Evolutionary conservation across 75 land plant genomes (phyloP).

Genomic region (Pinus taeda): DNA sequence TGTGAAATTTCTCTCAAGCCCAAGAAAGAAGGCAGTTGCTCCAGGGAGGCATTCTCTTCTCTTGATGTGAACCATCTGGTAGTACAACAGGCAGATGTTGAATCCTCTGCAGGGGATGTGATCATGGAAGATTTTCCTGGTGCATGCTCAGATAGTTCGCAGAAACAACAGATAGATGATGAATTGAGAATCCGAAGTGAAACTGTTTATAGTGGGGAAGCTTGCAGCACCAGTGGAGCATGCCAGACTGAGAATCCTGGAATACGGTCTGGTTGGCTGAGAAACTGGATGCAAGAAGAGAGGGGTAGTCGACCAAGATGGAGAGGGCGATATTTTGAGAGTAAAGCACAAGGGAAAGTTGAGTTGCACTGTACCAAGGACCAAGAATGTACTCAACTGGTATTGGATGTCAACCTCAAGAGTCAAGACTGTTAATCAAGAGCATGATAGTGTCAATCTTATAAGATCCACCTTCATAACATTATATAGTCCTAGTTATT

Average conservation of each 20-base stretch:
- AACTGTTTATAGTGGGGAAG: conserved; percentile 29
- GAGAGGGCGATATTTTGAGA: conserved; percentile 46
- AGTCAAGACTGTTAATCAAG: not conserved
- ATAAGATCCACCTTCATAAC: not conserved
- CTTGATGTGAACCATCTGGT: not conserved
- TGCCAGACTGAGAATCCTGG: conserved; percentile 14
- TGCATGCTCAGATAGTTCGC: conserved; percentile 18
- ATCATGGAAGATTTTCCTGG: conserved; percentile 17
- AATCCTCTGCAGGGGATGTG: conserved; percentile 3
- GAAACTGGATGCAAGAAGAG: conserved; percentile 30
- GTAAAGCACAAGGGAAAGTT: not conserved
- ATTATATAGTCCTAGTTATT: not conserved
- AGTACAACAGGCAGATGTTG: not conserved
- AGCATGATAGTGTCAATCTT: not conserved
- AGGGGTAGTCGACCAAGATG: conserved; percentile 63
- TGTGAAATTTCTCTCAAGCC: not conserved
- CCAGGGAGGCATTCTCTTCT: not conserved
- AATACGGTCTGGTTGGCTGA: conserved; percentile 22
- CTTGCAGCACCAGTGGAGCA: conserved; percentile 82
- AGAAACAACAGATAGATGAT: conserved; percentile 18
- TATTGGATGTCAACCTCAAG: not conserved
- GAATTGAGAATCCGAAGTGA: conserved; percentile 49
- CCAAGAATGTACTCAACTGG: not conserved
- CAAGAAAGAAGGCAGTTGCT: not conserved
- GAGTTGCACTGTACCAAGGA: not conserved